These are phyloP conservation scores for Suaeda aralocaspica DNA, from an alignment of 148 eudicot species.

Conservation along the genomic window DNA sequence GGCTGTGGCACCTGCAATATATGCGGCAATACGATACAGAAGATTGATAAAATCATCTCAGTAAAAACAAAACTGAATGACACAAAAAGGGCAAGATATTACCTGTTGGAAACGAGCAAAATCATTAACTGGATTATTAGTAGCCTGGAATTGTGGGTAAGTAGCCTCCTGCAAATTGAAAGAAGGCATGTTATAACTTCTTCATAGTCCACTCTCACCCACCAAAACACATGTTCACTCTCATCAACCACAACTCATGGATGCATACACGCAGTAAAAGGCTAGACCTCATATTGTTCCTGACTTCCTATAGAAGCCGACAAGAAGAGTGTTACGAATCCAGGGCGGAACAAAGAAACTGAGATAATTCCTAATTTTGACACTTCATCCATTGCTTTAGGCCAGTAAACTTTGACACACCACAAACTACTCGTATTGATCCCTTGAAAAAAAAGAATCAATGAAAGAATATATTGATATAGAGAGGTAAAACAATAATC, in stretches of 20 bases:
- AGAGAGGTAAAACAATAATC: not conserved
- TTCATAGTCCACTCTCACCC: not conserved
- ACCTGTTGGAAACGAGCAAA: slow-evolving; percentile 61
- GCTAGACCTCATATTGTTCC: not conserved
- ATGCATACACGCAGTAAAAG: slow-evolving; percentile 8
- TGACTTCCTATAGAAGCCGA: not conserved
- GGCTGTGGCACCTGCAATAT: slow-evolving; percentile 45
- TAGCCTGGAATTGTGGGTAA: slow-evolving; percentile 40
- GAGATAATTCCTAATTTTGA: no score
- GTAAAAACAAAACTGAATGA: not conserved
- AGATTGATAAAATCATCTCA: not conserved
- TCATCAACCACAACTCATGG: not conserved
- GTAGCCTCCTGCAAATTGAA: slow-evolving; percentile 40
- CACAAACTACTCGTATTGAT: not conserved
- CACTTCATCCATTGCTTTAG: no score
- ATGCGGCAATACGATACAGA: slow-evolving; percentile 4
- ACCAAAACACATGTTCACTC: no score
- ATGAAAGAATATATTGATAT: no score
- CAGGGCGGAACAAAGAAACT: not conserved
- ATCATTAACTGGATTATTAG: slow-evolving; percentile 40
- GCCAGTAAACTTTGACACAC: not conserved
- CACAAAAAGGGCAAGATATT: not conserved
- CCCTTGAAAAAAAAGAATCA: not conserved
- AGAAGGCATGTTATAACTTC: not conserved
- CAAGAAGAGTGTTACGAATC: not conserved